Evolutionary conservation across 2,329 filamentous ascomycete genomes (phyloP).

Genomic region (Colletotrichum incanum): DNA sequence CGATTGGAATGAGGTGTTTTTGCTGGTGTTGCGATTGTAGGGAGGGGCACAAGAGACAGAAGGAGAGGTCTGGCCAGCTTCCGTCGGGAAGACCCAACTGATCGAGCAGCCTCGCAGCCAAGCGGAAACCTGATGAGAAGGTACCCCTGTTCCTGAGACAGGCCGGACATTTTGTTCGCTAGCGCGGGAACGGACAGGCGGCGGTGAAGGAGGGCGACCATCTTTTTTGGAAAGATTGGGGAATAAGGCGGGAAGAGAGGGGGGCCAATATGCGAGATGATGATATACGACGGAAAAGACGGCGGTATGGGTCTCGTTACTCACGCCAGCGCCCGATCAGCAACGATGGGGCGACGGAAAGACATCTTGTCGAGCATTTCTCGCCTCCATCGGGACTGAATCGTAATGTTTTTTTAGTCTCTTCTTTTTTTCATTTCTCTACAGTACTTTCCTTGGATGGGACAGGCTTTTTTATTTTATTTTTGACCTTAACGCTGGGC

Average conservation of each 20-base stretch:
- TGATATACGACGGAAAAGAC: conserved; percentile 35
- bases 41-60: not conserved
- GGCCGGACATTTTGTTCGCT: conserved; percentile 25
- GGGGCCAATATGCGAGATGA: conserved; percentile 36
- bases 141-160: conserved; percentile 34
- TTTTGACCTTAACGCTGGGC: not conserved
- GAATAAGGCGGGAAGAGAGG: conserved; percentile 9
- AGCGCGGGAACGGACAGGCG: conserved; percentile 21
- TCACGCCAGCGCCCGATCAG: conserved; percentile 8
- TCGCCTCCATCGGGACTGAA: not conserved
- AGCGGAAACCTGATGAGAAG: conserved; percentile 16
- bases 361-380: not conserved
- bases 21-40: conserved; percentile 6
- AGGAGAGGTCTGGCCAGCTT: conserved; percentile 8
- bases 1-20: conserved; percentile 22
- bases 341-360: not conserved
- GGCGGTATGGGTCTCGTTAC: conserved; percentile 16
- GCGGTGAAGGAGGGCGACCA: conserved; percentile 34
- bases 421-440: conserved; percentile 8
- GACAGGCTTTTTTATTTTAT: not conserved
- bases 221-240: conserved; percentile 13
- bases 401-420: conserved; percentile 10
- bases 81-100: not conserved
- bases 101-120: conserved; percentile 11
- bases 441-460: conserved; percentile 12